Conservation (phyloP, 176 grass and related monocot genomes). For the Eragrostis nindensis region DNA sequence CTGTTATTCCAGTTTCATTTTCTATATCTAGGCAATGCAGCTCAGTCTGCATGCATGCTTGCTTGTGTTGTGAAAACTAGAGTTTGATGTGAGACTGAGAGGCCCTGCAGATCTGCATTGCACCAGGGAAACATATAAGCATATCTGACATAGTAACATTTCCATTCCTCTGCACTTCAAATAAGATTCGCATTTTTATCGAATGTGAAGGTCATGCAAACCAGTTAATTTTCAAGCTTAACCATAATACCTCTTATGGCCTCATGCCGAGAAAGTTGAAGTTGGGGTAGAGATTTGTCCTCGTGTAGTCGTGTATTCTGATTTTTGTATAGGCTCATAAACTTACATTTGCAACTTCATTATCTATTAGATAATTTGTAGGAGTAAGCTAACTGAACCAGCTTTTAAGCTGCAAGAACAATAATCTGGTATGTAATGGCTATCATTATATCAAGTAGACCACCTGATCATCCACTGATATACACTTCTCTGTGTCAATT, state of each 20-base stretch:
- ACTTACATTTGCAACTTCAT: background rate
- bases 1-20: conserved; percentile 2
- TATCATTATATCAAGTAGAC: background rate
- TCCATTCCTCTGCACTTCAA: background rate
- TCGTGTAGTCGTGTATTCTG: background rate
- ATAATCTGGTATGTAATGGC: background rate
- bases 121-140: background rate
- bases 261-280: conserved; percentile 21
- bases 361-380: conserved; percentile 5
- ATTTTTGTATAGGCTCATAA: background rate
- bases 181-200: conserved; percentile 4
- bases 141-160: conserved; percentile 7
- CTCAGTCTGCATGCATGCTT: too few species aligned
- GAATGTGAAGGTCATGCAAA: background rate
- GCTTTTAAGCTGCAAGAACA: conserved; percentile 8
- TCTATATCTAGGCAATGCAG: background rate
- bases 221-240: conserved; percentile 16
- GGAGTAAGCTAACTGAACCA: background rate
- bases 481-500: conserved; percentile 3
- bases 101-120: background rate
- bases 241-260: background rate
- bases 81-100: background rate
- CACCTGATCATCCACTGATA: background rate
- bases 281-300: conserved; percentile 1
- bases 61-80: background rate